Conservation (phyloP, 2,329 filamentous ascomycete genomes). For the Thermothelomyces thermophilus region DNA sequence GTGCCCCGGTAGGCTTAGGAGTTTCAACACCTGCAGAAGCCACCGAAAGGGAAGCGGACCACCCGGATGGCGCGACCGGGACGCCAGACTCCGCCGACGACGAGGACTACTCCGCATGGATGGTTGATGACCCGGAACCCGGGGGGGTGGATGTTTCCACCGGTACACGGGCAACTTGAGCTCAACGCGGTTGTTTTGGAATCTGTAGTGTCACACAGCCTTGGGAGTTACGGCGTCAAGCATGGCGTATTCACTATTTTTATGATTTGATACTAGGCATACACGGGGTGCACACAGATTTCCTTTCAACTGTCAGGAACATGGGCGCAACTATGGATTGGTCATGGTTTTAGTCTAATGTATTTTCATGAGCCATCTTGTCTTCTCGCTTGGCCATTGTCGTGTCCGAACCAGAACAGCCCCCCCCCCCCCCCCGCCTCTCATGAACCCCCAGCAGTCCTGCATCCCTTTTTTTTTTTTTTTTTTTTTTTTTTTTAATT, state of each 20-base stretch:
- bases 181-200: not conserved
- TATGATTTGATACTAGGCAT: not conserved
- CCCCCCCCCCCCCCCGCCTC: too few species aligned
- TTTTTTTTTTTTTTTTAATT: not conserved
- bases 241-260: conserved; percentile 3
- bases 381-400: too few species aligned
- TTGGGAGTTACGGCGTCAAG: not conserved
- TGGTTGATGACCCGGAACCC: conserved; percentile 10
- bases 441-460: too few species aligned
- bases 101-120: conserved; percentile 24
- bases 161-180: not conserved
- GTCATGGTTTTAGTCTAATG: too few species aligned
- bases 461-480: not conserved
- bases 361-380: too few species aligned
- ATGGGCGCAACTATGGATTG: too few species aligned
- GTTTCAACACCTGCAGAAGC: not conserved
- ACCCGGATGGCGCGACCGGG: not conserved
- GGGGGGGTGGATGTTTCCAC: conserved; percentile 5
- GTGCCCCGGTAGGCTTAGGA: not conserved
- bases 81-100: conserved; percentile 10
- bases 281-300: not conserved
- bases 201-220: not conserved
- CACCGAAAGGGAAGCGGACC: not conserved
- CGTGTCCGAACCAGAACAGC: too few species aligned
- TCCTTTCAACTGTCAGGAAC: not conserved